Conservation (phyloP, 192 early-diverging fungal genomes). For the Funneliformis mosseae region DNA sequence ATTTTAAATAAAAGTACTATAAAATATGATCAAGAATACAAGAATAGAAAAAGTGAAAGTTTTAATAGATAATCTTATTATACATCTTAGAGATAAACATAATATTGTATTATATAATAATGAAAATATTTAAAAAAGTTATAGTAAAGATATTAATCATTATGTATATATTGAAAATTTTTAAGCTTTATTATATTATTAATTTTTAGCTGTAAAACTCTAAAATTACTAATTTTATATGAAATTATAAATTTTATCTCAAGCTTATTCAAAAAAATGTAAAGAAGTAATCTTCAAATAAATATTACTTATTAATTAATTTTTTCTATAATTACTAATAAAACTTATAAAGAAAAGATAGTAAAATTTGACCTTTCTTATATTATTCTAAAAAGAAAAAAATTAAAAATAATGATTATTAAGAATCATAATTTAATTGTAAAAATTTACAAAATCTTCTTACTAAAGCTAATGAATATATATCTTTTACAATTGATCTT, state of each 20-base stretch:
- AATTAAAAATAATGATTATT: constrained; percentile 2
- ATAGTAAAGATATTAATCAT: too few relatives aligned
- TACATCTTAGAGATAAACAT: not conserved
- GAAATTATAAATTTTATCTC: not conserved
- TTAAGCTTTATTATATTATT: too few relatives aligned
- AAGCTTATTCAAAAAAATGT: constrained; percentile 3
- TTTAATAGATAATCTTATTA: not conserved
- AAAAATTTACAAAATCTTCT: not conserved
- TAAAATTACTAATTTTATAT: not conserved
- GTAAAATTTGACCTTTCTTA: not conserved
- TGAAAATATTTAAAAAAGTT: too few relatives aligned
- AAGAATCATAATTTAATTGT: not conserved
- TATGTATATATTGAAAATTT: too few relatives aligned
- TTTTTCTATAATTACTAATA: not conserved
- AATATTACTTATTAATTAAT: not conserved
- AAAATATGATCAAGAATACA: not conserved
- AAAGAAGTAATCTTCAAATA: constrained; percentile 5
- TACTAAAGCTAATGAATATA: not conserved
- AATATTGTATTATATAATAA: not conserved
- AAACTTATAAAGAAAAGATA: constrained; percentile 17
- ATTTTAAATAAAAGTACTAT: not conserved
- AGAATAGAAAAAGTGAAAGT: not conserved
- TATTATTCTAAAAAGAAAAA: not conserved
- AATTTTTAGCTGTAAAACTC: too few relatives aligned
- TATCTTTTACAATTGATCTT: too few relatives aligned